Evolutionary conservation across 2,329 filamentous ascomycete species (phyloP).

Genomic region (Penicillium sp.): DNA sequence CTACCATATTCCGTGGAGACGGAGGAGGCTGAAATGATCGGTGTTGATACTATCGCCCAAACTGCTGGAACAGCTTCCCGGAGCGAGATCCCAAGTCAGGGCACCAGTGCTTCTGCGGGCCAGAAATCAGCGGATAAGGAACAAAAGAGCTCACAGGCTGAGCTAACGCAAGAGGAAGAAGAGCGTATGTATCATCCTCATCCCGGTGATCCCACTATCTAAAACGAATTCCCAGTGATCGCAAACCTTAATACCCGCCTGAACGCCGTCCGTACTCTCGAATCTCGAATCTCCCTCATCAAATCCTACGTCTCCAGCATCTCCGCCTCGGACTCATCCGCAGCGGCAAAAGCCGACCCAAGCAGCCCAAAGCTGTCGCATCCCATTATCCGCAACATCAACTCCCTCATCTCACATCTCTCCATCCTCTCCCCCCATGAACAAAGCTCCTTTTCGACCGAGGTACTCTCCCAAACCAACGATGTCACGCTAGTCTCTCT

Average conservation of each 20-base stretch:
- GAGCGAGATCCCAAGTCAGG: constrained; percentile 44
- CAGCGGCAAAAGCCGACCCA: constrained; percentile 37
- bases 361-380: constrained; percentile 66
- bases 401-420: constrained; percentile 81
- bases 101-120: constrained; percentile 18
- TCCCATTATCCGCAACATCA: constrained; percentile 83
- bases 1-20: constrained; percentile 89
- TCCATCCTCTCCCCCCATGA: constrained; percentile 79
- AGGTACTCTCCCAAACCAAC: constrained; percentile 78
- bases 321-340: constrained; percentile 66
- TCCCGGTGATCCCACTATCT: constrained; percentile 22
- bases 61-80: constrained; percentile 81
- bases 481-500: constrained; percentile 81
- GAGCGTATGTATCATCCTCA: constrained; percentile 55
- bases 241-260: constrained; percentile 79
- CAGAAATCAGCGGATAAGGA: constrained; percentile 26
- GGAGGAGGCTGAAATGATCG: constrained; percentile 96
- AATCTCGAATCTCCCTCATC: constrained; percentile 74
- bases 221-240: constrained; percentile 53
- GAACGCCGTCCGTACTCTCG: constrained; percentile 93
- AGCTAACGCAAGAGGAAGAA: constrained; percentile 66
- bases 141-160: constrained; percentile 33
- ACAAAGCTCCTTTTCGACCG: constrained; percentile 67
- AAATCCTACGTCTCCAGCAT: constrained; percentile 77
- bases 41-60: constrained; percentile 88